Conservation (phyloP, 371 early-diverging fungal species). For the Rhizopus delemar region DNA sequence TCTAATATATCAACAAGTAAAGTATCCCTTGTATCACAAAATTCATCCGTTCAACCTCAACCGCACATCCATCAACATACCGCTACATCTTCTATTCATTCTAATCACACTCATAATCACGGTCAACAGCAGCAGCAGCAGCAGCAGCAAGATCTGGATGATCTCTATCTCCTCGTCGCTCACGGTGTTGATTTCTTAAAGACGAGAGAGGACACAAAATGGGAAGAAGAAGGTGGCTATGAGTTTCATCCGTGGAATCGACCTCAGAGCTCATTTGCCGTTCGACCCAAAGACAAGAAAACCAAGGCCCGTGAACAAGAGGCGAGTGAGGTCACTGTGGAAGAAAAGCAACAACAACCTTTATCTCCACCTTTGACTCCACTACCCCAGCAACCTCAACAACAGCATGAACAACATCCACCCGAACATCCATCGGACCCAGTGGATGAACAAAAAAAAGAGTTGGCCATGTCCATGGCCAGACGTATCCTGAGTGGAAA, state of each 20-base stretch:
- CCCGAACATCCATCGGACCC: background rate
- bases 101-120: background rate
- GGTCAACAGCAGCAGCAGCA: slow-evolving; percentile 7
- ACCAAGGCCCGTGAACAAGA: slow-evolving; percentile 11
- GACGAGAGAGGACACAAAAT: slow-evolving; percentile 42
- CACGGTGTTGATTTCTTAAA: slow-evolving; percentile 49
- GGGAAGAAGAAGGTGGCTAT: slow-evolving; percentile 56
- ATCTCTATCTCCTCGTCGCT: slow-evolving; percentile 39
- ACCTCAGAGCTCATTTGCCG: slow-evolving; percentile 47
- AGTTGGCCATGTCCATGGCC: slow-evolving; percentile 17
- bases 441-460: slow-evolving; percentile 9
- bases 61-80: background rate
- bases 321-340: background rate
- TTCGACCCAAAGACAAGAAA: slow-evolving; percentile 25
- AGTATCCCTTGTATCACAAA: slow-evolving; percentile 1
- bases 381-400: slow-evolving; percentile 4
- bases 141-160: slow-evolving; percentile 25
- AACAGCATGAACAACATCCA: background rate
- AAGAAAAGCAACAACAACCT: slow-evolving; percentile 14
- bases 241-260: slow-evolving; percentile 55
- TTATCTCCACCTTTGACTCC: slow-evolving; percentile 24
- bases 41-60: slow-evolving; percentile 1
- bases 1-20: slow-evolving; percentile 1
- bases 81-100: slow-evolving; percentile 7
- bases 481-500: slow-evolving; percentile 27